Conservation (phyloP, 129 eudicot genomes). For the Helichrysum umbraculigerum region DNA sequence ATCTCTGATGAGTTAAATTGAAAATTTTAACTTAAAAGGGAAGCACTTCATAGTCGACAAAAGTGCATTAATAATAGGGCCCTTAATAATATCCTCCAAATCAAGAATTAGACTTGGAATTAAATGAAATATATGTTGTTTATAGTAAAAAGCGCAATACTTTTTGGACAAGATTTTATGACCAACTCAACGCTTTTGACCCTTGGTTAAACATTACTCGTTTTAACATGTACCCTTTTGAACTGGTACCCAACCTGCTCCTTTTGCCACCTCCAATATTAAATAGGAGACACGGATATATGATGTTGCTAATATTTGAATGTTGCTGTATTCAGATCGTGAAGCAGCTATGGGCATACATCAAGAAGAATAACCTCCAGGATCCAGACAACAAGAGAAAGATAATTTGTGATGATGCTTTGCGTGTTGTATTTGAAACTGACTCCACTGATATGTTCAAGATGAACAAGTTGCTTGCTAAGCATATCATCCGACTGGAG, state of each 20-base stretch:
- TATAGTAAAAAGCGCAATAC: background rate
- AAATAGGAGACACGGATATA: background rate
- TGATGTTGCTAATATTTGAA: slow-evolving; percentile 22
- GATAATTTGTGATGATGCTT: slow-evolving; percentile 88
- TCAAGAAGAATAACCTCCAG: slow-evolving; percentile 87
- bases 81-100: background rate
- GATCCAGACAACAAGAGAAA: slow-evolving; percentile 95
- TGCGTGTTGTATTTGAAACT: slow-evolving; percentile 81
- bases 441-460: slow-evolving; percentile 92
- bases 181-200: background rate
- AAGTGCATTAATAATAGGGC: background rate
- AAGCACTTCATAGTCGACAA: background rate
- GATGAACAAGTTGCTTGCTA: slow-evolving; percentile 93
- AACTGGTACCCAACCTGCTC: background rate
- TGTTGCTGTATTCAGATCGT: slow-evolving; percentile 61
- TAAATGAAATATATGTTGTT: background rate
- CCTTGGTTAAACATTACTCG: background rate
- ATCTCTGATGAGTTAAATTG: background rate
- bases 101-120: background rate
- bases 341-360: slow-evolving; percentile 93
- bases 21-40: background rate
- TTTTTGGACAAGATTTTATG: background rate
- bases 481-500: slow-evolving; percentile 81
- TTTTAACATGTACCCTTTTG: background rate
- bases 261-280: background rate